phyloP scores from a whole-genome alignment of 2,329 filamentous ascomycete species.

The Botryotinia narcissicola region DNA sequence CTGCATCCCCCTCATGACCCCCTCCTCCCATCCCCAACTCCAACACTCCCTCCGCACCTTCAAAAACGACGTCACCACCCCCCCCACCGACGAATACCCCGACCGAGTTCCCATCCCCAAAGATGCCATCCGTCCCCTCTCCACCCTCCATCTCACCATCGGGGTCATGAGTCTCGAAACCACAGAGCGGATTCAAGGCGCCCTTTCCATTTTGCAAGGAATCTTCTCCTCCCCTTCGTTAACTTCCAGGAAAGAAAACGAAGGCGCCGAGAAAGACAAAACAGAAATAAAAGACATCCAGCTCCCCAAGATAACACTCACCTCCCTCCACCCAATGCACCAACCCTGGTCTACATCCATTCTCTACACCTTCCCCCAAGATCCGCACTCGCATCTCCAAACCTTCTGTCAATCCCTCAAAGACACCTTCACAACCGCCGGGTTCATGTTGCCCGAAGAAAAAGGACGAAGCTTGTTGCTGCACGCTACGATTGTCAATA shows the following conservation, averaged over 20 bases:
- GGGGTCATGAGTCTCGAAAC: slow-evolving; percentile 75
- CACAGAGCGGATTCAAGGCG: slow-evolving; percentile 48
- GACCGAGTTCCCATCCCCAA: slow-evolving; percentile 49
- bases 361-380: slow-evolving; percentile 62
- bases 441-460: slow-evolving; percentile 55
- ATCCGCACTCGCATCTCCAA: slow-evolving; percentile 51
- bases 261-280: background rate
- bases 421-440: slow-evolving; percentile 52
- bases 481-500: slow-evolving; percentile 85
- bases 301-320: background rate
- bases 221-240: background rate
- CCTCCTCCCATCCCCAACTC: slow-evolving; percentile 61
- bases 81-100: background rate
- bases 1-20: slow-evolving; percentile 68
- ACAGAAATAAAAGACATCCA: background rate
- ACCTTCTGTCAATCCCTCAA: slow-evolving; percentile 58
- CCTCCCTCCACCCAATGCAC: slow-evolving; percentile 53
- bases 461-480: slow-evolving; percentile 62
- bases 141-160: slow-evolving; percentile 81
- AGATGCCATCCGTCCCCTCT: slow-evolving; percentile 70
- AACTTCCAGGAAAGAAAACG: background rate
- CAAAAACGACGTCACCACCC: background rate
- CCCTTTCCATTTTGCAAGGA: slow-evolving; percentile 42
- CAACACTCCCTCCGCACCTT: slow-evolving; percentile 46
- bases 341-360: slow-evolving; percentile 40